Conservation (phyloP, 306 rosid genomes). For the Casuarina cunninghamiana region DNA sequence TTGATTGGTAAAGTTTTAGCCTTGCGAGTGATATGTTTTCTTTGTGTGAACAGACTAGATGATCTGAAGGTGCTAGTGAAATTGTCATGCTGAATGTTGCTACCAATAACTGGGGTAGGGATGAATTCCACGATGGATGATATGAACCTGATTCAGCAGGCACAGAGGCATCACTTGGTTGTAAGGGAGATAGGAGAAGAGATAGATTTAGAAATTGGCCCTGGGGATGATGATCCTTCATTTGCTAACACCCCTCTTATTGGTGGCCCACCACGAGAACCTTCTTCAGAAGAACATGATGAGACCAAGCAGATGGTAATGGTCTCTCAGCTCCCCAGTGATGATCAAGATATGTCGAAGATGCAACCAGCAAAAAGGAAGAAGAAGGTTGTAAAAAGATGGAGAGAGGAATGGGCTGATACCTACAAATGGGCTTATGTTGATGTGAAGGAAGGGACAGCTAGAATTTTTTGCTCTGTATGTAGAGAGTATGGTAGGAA, state of each 20-base stretch:
- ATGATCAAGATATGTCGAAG: conserved; percentile 76
- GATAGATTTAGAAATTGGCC: conserved; percentile 95
- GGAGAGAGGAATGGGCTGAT: conserved; percentile 99
- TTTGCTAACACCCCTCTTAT: conserved; percentile 75
- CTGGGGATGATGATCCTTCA: conserved; percentile 94
- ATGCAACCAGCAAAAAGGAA: conserved; percentile 69
- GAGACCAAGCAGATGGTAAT: conserved; percentile 81
- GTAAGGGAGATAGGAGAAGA: conserved; percentile 92
- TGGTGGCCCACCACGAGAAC: conserved; percentile 67
- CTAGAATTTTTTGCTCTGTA: conserved; percentile 94
- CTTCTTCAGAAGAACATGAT: conserved; percentile 74
- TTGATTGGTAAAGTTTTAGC: neutral
- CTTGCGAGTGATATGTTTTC: neutral
- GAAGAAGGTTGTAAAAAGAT: conserved; percentile 98
- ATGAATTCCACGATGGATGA: conserved; percentile 95
- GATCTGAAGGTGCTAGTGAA: conserved; percentile 31
- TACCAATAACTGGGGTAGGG: conserved; percentile 60
- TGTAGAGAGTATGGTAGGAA: conserved; percentile 95
- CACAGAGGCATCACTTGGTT: conserved; percentile 91
- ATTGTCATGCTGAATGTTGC: conserved; percentile 93
- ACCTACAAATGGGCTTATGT: conserved; percentile 98
- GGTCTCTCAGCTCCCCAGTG: conserved; percentile 79
- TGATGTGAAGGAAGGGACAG: conserved; percentile 95
- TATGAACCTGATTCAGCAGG: conserved; percentile 93
- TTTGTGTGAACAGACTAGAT: conserved; percentile 25